phyloP scores from a whole-genome alignment of 2,329 filamentous ascomycete species.

The Diaporthe capsici region DNA sequence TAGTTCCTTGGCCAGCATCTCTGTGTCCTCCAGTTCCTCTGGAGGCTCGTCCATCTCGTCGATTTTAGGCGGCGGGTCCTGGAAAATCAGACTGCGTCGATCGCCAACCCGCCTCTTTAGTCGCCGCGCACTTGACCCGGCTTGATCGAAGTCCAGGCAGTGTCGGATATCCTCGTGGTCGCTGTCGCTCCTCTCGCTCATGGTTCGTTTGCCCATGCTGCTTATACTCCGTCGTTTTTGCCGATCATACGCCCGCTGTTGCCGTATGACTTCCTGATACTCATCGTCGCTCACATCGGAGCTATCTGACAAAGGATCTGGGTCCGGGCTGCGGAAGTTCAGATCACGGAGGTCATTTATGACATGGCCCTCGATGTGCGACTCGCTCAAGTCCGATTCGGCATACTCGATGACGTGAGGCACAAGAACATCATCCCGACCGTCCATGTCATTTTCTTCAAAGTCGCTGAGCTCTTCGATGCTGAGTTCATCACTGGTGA shows the following conservation, averaged over 20 bases:
- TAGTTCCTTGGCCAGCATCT: conserved; percentile 62
- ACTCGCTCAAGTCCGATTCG: conserved; percentile 55
- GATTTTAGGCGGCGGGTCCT: conserved; percentile 65
- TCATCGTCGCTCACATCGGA: conserved; percentile 56
- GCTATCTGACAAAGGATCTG: conserved; percentile 54
- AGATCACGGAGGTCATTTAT: conserved; percentile 62
- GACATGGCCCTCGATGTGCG: conserved; percentile 59
- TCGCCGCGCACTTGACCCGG: conserved; percentile 63
- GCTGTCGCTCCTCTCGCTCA: conserved; percentile 66
- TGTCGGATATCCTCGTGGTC: conserved; percentile 58
- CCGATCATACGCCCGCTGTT: conserved; percentile 59
- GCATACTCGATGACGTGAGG: conserved; percentile 63
- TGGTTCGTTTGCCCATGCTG: conserved; percentile 66
- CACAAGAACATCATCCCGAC: conserved; percentile 57
- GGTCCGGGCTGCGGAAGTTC: conserved; percentile 57
- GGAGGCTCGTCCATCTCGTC: conserved; percentile 69
- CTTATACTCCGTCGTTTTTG: conserved; percentile 64
- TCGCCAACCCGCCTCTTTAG: conserved; percentile 61
- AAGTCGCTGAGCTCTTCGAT: conserved; percentile 63
- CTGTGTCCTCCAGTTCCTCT: conserved; percentile 57
- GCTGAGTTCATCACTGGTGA: conserved; percentile 50
- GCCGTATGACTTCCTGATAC: conserved; percentile 54
- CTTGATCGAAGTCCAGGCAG: conserved; percentile 56
- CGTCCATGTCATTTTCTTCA: conserved; percentile 59
- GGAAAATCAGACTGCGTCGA: conserved; percentile 63